These are phyloP conservation scores for Dimargaris cristalligena DNA, from an alignment of 192 early-diverging fungal species.

Conservation along the genomic window DNA sequence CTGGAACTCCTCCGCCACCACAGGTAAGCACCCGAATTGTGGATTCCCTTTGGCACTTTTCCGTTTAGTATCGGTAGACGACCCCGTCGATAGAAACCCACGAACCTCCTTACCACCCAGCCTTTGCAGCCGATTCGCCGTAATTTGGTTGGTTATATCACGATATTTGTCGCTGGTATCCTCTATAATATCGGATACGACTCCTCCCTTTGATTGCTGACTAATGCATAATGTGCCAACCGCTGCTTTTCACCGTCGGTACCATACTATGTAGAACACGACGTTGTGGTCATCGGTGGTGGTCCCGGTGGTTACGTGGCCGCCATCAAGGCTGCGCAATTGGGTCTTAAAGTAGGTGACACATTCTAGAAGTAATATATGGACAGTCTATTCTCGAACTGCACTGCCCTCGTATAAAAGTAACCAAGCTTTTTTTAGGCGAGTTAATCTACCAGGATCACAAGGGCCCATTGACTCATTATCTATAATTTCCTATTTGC, in stretches of 20 bases:
- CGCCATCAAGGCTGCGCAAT: constrained; percentile 96
- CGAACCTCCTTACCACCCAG: no score
- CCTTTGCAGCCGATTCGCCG: background rate
- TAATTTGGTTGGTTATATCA: background rate
- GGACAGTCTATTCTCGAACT: no score
- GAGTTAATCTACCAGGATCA: no score
- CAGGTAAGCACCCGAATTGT: constrained; percentile 1
- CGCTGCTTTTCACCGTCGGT: background rate
- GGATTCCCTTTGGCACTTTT: no score
- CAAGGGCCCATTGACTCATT: no score
- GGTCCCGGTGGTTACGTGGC: constrained; percentile 98
- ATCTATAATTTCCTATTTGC: no score
- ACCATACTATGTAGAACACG: constrained; percentile 35
- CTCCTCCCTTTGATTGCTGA: background rate
- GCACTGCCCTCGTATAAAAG: no score
- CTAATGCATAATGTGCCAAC: background rate
- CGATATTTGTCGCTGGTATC: background rate
- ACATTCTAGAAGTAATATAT: no score
- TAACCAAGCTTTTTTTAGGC: no score
- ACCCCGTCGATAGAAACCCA: no score
- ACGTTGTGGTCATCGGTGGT: constrained; percentile 79
- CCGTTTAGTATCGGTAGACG: no score
- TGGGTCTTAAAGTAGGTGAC: constrained; percentile 86
- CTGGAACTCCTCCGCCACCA: constrained; percentile 8
- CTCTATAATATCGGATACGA: background rate